Conservation (phyloP, 257 asterid species). For the Solanum chilense region DNA sequence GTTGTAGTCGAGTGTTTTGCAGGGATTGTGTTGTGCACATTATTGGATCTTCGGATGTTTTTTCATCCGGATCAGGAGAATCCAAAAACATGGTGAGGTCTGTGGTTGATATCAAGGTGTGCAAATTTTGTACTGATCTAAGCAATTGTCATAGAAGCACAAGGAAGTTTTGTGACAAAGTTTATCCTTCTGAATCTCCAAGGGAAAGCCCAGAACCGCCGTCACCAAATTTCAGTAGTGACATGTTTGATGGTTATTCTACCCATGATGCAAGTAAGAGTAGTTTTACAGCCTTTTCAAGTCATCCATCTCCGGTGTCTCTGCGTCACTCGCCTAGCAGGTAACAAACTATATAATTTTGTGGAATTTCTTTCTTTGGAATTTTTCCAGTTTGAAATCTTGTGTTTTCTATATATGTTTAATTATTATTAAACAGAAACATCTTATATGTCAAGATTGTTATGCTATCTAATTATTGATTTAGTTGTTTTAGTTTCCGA, state of each 20-base stretch:
- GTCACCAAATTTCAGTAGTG: constrained; percentile 74
- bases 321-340: constrained; percentile 55
- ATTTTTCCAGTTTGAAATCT: neutral
- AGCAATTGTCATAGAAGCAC: constrained; percentile 19
- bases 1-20: constrained; percentile 48
- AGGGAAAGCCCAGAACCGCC: constrained; percentile 66
- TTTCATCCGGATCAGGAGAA: constrained; percentile 8
- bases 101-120: constrained; percentile 18
- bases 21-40: constrained; percentile 36
- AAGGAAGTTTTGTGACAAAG: constrained; percentile 45
- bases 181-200: constrained; percentile 77
- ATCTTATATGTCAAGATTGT: neutral
- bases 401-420: neutral
- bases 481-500: neutral
- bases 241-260: constrained; percentile 38
- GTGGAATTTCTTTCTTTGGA: neutral
- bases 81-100: constrained; percentile 10
- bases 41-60: constrained; percentile 23
- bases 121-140: constrained; percentile 46
- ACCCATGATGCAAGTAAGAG: constrained; percentile 37
- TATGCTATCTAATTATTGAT: neutral
- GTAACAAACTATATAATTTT: constrained; percentile 11
- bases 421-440: neutral
- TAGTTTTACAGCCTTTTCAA: constrained; percentile 32
- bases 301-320: constrained; percentile 35